Percentiles rank a stretch among this genome's conserved stretches.
phyloP scores from a whole-genome alignment of 495 filamentous ascomycete genomes.

The Lentithecium fluviatile region DNA sequence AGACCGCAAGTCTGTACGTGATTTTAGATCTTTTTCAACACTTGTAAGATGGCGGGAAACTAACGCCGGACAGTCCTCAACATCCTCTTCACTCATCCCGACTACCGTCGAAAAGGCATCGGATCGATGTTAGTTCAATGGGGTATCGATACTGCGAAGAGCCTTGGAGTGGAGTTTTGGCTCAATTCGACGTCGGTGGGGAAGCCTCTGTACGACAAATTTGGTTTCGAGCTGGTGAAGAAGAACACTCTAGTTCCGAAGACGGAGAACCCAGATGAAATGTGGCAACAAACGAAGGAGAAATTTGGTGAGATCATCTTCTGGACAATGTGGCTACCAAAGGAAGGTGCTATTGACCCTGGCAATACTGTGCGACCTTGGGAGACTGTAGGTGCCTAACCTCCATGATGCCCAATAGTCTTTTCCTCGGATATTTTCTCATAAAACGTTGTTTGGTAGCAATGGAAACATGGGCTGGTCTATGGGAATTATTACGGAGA shows the following conservation, averaged over 20 bases:
- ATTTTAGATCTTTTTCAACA: too few species aligned
- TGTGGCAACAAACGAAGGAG: background rate
- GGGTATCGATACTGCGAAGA: slow-evolving; percentile 3
- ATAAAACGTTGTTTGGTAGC: too few species aligned
- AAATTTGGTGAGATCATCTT: background rate
- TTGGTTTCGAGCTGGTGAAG: slow-evolving; percentile 9
- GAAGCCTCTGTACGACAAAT: slow-evolving; percentile 3
- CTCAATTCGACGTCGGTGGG: slow-evolving; percentile 6
- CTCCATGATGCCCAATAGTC: too few species aligned
- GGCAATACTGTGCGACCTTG: background rate
- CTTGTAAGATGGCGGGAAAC: too few species aligned
- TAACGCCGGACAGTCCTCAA: background rate
- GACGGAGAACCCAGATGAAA: background rate
- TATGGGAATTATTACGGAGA: too few species aligned
- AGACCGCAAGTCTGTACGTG: slow-evolving; percentile 11
- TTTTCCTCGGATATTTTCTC: too few species aligned
- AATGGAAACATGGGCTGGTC: too few species aligned
- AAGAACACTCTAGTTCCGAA: slow-evolving; percentile 23
- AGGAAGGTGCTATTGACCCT: background rate
- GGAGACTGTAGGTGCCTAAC: too few species aligned
- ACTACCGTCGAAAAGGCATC: slow-evolving; percentile 3
- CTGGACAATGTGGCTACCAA: background rate
- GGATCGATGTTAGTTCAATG: slow-evolving; percentile 3
- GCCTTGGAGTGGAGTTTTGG: slow-evolving; percentile 6
- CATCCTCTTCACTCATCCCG: slow-evolving; percentile 14